These are phyloP conservation scores for Cladosporium sp. DNA, from an alignment of 2,329 filamentous ascomycete species.

Conservation along the genomic window DNA sequence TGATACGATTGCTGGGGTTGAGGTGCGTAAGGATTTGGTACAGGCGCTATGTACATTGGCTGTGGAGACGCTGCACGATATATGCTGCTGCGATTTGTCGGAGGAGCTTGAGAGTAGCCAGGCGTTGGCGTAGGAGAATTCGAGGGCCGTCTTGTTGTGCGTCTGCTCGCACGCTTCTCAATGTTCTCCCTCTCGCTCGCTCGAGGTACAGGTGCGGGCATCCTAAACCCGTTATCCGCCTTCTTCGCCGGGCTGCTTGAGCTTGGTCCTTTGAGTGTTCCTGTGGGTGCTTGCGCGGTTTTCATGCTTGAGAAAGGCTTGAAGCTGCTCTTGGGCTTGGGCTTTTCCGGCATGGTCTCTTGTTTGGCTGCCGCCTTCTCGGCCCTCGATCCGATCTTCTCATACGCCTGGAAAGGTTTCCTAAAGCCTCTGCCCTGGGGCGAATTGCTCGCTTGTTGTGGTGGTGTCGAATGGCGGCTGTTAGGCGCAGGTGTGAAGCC, in stretches of 20 bases:
- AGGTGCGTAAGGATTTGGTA: constrained; percentile 21
- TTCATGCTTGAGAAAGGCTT: constrained; percentile 55
- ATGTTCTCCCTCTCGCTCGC: constrained; percentile 22
- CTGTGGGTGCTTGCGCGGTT: constrained; percentile 41
- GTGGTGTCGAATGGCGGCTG: constrained; percentile 58
- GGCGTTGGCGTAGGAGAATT: constrained; percentile 42
- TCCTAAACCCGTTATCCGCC: constrained; percentile 31
- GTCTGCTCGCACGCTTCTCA: constrained; percentile 17
- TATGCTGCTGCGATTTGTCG: constrained; percentile 18
- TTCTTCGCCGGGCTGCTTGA: constrained; percentile 23
- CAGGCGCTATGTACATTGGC: constrained; percentile 18
- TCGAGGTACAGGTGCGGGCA: constrained; percentile 37
- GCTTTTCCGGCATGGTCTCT: constrained; percentile 33
- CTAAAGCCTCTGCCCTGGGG: constrained; percentile 54
- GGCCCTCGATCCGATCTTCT: constrained; percentile 24
- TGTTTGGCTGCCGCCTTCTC: constrained; percentile 17
- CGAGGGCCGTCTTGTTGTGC: neutral
- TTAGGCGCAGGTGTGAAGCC: constrained; percentile 71
- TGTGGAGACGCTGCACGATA: constrained; percentile 28
- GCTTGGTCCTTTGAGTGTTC: constrained; percentile 30
- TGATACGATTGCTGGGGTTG: constrained; percentile 34
- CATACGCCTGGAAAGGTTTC: constrained; percentile 38
- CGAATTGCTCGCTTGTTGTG: constrained; percentile 48
- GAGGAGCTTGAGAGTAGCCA: constrained; percentile 27
- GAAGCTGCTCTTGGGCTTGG: constrained; percentile 41